Conservation (phyloP, 345 rosid species). For the Acer saccharum region DNA sequence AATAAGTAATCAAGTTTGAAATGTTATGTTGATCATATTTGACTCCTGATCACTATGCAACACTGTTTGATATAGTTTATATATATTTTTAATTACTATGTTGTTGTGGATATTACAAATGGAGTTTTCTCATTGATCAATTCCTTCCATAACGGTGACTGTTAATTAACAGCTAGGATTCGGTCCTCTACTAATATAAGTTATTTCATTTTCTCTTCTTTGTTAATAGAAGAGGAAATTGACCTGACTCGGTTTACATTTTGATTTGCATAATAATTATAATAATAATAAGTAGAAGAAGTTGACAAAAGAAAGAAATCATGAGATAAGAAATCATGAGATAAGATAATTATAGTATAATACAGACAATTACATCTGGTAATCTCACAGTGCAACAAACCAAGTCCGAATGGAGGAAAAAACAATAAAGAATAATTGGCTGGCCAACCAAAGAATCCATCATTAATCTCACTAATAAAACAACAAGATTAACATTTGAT, state of each 20-base stretch:
- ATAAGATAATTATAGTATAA: neutral
- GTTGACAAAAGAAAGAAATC: neutral
- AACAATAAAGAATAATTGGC: too few relatives aligned
- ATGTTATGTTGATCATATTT: neutral
- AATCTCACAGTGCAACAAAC: too few relatives aligned
- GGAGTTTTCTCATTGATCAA: slow-evolving; percentile 6
- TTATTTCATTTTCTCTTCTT: too few relatives aligned
- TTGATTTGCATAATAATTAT: too few relatives aligned
- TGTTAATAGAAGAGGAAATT: too few relatives aligned
- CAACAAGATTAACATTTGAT: neutral
- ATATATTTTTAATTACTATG: neutral
- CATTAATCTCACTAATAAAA: too few relatives aligned
- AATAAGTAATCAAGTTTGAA: neutral
- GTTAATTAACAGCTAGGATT: neutral
- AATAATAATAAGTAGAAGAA: neutral
- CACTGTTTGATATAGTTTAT: neutral
- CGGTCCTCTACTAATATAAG: too few relatives aligned
- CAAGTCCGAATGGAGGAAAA: too few relatives aligned
- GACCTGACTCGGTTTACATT: too few relatives aligned
- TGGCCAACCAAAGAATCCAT: too few relatives aligned
- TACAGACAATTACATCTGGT: neutral
- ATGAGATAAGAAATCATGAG: neutral
- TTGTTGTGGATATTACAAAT: neutral
- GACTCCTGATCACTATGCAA: neutral
- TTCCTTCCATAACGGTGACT: neutral